phyloP scores from a whole-genome alignment of 768 basidiomycete species.

The Lentinus brumalis region DNA sequence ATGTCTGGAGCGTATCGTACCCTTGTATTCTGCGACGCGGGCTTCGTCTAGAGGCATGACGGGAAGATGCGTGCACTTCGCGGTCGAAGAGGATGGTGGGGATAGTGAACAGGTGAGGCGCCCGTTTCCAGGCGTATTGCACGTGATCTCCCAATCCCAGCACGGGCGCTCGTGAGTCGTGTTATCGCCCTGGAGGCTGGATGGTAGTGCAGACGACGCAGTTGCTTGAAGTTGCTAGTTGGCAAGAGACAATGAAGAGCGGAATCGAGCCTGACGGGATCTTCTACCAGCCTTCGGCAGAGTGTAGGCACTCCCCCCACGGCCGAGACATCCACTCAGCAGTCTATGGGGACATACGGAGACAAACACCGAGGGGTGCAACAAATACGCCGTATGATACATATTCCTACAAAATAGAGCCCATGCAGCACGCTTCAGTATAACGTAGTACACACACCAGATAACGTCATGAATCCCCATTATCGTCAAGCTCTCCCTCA shows the following conservation, averaged over 20 bases:
- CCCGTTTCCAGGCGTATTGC: slow-evolving; percentile 1
- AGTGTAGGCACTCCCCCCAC: too few relatives aligned
- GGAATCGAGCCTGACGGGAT: too few relatives aligned
- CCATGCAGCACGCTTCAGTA: slow-evolving; percentile 13
- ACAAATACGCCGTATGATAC: slow-evolving; percentile 15
- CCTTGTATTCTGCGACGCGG: slow-evolving; percentile 52
- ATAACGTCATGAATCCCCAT: slow-evolving; percentile 19
- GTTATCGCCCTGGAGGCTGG: too few relatives aligned
- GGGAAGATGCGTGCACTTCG: slow-evolving; percentile 14
- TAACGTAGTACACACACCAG: slow-evolving; percentile 17
- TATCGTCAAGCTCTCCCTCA: slow-evolving; percentile 35
- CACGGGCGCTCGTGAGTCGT: neutral
- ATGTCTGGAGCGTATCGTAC: slow-evolving; percentile 30
- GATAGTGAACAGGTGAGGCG: slow-evolving; percentile 12
- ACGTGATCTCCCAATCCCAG: slow-evolving; percentile 1
- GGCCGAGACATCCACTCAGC: neutral
- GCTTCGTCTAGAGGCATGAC: slow-evolving; percentile 45
- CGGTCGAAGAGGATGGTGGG: slow-evolving; percentile 9
- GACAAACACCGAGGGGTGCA: neutral
- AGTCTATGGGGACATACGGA: neutral
- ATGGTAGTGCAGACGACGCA: too few relatives aligned
- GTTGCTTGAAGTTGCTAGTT: too few relatives aligned
- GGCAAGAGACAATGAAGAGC: too few relatives aligned
- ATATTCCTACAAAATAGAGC: slow-evolving; percentile 9
- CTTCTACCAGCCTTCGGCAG: too few relatives aligned